Conservation (phyloP, 129 eudicot species). For the Artemisia argyi region DNA sequence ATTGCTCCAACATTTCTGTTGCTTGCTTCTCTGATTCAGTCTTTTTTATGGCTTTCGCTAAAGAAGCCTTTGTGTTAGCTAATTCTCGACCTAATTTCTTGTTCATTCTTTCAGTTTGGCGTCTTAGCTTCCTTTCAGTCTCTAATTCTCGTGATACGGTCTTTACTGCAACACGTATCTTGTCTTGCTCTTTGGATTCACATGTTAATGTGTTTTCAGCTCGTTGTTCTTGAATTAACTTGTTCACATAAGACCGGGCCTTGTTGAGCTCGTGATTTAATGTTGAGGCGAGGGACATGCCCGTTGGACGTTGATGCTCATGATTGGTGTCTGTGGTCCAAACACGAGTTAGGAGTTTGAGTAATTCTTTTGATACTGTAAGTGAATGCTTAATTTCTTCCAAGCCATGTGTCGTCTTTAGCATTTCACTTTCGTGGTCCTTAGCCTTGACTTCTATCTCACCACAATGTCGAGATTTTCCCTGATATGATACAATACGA, state of each 20-base stretch:
- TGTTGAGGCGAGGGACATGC: constrained; percentile 61
- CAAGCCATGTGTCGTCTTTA: constrained; percentile 40
- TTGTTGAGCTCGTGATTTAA: constrained; percentile 72
- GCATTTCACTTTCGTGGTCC: constrained; percentile 11
- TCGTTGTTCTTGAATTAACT: constrained; percentile 62
- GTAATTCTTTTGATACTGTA: constrained; percentile 62
- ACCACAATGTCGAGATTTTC: constrained; percentile 27
- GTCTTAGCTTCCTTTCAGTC: constrained; percentile 62
- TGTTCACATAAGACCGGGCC: constrained; percentile 53
- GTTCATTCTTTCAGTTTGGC: constrained; percentile 76
- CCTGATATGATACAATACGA: constrained; percentile 11
- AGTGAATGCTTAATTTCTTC: constrained; percentile 64
- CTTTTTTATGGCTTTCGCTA: constrained; percentile 46
- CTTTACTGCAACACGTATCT: constrained; percentile 50
- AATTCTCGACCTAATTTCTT: constrained; percentile 80
- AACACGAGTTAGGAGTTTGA: constrained; percentile 58
- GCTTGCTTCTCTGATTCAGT: constrained; percentile 64
- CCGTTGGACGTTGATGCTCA: constrained; percentile 38
- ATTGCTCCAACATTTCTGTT: constrained; percentile 72
- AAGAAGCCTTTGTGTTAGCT: constrained; percentile 45
- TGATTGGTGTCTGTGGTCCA: constrained; percentile 46
- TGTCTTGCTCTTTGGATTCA: constrained; percentile 61
- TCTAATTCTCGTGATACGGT: constrained; percentile 57
- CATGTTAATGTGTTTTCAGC: constrained; percentile 7
- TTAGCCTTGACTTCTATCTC: constrained; percentile 23